Evolutionary conservation across 352 stramenopile species (phyloP).

Genomic region (Phytophthora syringae): DNA sequence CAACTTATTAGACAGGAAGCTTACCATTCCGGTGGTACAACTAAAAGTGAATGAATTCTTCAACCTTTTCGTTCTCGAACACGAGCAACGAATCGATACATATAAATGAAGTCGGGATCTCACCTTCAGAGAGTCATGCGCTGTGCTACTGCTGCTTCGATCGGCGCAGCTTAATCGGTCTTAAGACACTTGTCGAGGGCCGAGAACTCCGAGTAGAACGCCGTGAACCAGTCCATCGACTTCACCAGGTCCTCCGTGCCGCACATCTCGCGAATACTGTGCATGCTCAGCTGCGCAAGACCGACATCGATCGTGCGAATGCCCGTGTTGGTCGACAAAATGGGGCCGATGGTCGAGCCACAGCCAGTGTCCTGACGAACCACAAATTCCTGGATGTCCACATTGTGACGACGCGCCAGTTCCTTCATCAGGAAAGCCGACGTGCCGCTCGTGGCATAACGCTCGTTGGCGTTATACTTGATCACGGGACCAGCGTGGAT

Average conservation of each 20-base stretch:
- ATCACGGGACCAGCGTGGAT: constrained; percentile 97
- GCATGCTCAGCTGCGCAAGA: constrained; percentile 97
- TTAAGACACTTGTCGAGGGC: constrained; percentile 86
- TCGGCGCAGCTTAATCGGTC: constrained; percentile 52
- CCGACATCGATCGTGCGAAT: constrained; percentile 98
- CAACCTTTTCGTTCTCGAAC: constrained; percentile 12
- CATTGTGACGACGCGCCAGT: constrained; percentile 81
- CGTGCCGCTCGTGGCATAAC: constrained; percentile 96
- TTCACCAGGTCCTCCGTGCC: constrained; percentile 88
- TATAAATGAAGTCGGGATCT: neutral
- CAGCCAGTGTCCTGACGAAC: constrained; percentile 96
- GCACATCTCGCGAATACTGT: constrained; percentile 97
- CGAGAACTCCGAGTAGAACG: constrained; percentile 94
- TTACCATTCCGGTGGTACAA: constrained; percentile 14
- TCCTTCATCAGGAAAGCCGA: constrained; percentile 94
- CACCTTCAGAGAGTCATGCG: neutral
- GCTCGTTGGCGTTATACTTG: constrained; percentile 98
- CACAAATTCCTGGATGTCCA: constrained; percentile 96
- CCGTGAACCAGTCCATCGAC: constrained; percentile 90
- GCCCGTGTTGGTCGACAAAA: constrained; percentile 94
- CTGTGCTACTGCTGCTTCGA: constrained; percentile 1
- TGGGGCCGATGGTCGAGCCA: constrained; percentile 97
- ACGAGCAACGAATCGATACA: neutral
- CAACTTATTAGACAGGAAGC: constrained; percentile 24
- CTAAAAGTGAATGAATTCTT: constrained; percentile 25